phyloP scores from a whole-genome alignment of 73 alveolate species.

The Paramecium sexaurelia region DNA sequence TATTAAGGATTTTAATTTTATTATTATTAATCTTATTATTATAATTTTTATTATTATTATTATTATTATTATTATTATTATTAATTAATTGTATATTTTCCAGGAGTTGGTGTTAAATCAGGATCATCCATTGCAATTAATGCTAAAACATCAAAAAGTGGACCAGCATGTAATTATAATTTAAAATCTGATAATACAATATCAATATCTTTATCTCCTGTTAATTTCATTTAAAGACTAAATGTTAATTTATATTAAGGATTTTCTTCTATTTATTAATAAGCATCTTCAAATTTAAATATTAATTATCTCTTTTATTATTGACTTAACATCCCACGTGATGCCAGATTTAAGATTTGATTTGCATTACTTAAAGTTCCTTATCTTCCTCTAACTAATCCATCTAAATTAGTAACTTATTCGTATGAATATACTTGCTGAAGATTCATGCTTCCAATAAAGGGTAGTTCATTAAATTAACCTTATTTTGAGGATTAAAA shows the following conservation, averaged over 20 bases:
- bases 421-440: not conserved
- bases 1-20: not conserved
- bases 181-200: constrained; percentile 29
- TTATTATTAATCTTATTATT: not conserved
- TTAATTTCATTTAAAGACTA: not conserved
- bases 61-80: constrained; percentile 19
- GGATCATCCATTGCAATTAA: constrained; percentile 60
- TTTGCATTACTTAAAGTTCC: not conserved
- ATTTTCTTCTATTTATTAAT: not conserved
- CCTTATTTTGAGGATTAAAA: not conserved
- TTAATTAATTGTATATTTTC: not conserved
- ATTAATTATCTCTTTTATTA: not conserved
- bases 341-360: not conserved
- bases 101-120: constrained; percentile 20
- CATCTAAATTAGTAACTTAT: constrained; percentile 1
- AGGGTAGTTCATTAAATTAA: constrained; percentile 19
- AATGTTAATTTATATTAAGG: not conserved
- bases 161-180: constrained; percentile 51
- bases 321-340: not conserved
- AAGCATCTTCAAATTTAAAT: constrained; percentile 27
- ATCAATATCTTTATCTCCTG: constrained; percentile 48
- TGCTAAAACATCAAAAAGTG: constrained; percentile 18
- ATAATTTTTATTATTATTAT: not conserved
- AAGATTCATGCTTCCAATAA: constrained; percentile 37
- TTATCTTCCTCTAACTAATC: constrained; percentile 30